Base-by-base conservation (phyloP, 768 basidiomycete species). In the Suillus luteus region DNA sequence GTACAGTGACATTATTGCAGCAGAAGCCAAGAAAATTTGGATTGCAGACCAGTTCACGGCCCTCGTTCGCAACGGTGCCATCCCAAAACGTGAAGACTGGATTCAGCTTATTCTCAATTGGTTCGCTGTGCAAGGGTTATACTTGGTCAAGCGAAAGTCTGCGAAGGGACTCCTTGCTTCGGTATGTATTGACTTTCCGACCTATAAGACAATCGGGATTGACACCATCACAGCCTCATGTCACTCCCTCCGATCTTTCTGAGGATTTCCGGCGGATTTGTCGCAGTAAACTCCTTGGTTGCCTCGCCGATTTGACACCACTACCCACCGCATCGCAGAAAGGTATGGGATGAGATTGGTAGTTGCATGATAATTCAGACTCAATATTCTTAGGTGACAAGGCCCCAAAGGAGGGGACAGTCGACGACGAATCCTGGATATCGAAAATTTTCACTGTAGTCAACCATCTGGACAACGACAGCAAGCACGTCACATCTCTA, bases 21-120 rank as follows among this genome's bases (percentile, higher is more conserved):
- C 85, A 31, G 85, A 86, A 64, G 79, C 83, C 3, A 83, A 88
- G 62, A 80, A 95, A 62, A 74, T 75, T 33, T 99, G 96, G 96
- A 86, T 93, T 38, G 82, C 92, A 57, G 95, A 97, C 55, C 96
- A 99, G 75, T 80, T 97, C 22, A 80, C 84, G 15, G 82, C 85
- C 5, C 85, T 97, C 37, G 79, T 96, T 66, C 88, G 89, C 48
- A 95, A 94, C 71, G 86, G 87, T 14, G 83, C 86, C 1, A 84
- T 96, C 55, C 92, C 90, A 5, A 95, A 92, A 71, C 81, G 83
- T 49, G 95, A 96, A 72, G 81, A 81, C 41, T 95, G 93, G 88
- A 80, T 96, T 22, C 80, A 83, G 62, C 78, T 81, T 12, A 78
- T 95, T 61, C 80, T 99, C 33, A 87, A 96, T 65, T 97, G 94